These are phyloP conservation scores for Ascobolus immersus DNA, from an alignment of 495 filamentous ascomycete genomes.

Conservation along the genomic window DNA sequence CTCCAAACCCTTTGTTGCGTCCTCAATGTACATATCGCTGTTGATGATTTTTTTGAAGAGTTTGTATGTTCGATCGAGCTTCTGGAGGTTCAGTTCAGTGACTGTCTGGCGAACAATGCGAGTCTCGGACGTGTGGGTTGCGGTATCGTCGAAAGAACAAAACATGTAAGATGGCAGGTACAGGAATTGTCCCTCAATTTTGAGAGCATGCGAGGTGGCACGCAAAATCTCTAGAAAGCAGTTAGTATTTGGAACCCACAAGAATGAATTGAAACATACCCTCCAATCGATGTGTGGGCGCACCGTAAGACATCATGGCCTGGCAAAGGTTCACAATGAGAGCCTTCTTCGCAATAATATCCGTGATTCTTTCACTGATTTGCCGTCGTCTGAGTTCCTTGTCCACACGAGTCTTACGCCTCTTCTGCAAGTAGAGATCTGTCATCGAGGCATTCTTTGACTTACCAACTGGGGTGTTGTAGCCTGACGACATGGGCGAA, in stretches of 20 bases:
- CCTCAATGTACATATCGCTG: slow-evolving; percentile 60
- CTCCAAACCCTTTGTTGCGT: slow-evolving; percentile 47
- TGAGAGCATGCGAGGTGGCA: slow-evolving; percentile 48
- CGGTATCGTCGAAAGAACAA: slow-evolving; percentile 71
- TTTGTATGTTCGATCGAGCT: slow-evolving; percentile 58
- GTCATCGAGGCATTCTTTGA: too few relatives aligned
- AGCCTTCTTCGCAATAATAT: slow-evolving; percentile 51
- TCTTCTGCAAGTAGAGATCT: too few relatives aligned
- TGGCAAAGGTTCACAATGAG: slow-evolving; percentile 69
- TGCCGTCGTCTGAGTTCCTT: too few relatives aligned
- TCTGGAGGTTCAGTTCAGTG: slow-evolving; percentile 65
- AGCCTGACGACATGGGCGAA: too few relatives aligned
- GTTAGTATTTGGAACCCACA: too few relatives aligned
- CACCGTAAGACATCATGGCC: slow-evolving; percentile 61
- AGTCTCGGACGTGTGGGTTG: slow-evolving; percentile 78
- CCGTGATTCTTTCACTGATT: slow-evolving; percentile 76
- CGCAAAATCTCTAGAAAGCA: background rate
- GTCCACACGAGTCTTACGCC: too few relatives aligned
- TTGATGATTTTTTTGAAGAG: slow-evolving; percentile 89
- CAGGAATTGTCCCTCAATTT: slow-evolving; percentile 75
- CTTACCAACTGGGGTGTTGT: too few relatives aligned
- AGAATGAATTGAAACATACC: slow-evolving; percentile 5
- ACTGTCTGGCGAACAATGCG: slow-evolving; percentile 48
- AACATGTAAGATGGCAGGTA: slow-evolving; percentile 93
- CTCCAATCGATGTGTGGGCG: slow-evolving; percentile 26